These are phyloP conservation scores for Camellia lanceoleosa DNA, from an alignment of 148 eudicot species.

Conservation along the genomic window DNA sequence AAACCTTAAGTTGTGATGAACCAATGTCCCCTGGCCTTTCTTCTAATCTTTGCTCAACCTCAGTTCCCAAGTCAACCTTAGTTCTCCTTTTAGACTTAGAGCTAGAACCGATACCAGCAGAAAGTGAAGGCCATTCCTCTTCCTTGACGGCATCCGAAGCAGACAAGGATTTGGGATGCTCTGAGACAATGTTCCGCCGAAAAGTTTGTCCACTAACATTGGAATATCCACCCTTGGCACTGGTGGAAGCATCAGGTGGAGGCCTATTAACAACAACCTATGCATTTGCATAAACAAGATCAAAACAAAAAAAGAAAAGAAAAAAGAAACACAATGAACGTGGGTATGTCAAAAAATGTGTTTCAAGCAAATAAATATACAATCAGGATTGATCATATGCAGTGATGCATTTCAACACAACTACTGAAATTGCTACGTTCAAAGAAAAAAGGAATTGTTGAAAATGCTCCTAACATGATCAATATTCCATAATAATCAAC, in stretches of 20 bases:
- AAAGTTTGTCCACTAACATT: not conserved
- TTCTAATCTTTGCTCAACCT: not conserved
- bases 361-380: not conserved
- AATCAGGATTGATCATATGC: not conserved
- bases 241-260: not conserved
- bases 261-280: not conserved
- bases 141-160: too few species aligned
- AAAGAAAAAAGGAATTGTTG: not conserved
- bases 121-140: not conserved
- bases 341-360: not conserved
- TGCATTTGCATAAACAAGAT: not conserved
- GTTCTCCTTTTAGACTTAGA: slow-evolving; percentile 19
- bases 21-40: too few species aligned
- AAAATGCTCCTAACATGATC: not conserved
- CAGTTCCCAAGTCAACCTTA: slow-evolving; percentile 18
- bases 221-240: not conserved
- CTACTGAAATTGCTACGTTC: not conserved
- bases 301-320: not conserved
- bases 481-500: not conserved
- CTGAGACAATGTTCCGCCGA: not conserved
- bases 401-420: not conserved
- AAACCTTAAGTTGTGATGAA: too few species aligned
- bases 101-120: not conserved
- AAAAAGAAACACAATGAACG: too few species aligned
- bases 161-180: too few species aligned